phyloP scores from a whole-genome alignment of 2,329 filamentous ascomycete species.

The Orbilia oligospora region DNA sequence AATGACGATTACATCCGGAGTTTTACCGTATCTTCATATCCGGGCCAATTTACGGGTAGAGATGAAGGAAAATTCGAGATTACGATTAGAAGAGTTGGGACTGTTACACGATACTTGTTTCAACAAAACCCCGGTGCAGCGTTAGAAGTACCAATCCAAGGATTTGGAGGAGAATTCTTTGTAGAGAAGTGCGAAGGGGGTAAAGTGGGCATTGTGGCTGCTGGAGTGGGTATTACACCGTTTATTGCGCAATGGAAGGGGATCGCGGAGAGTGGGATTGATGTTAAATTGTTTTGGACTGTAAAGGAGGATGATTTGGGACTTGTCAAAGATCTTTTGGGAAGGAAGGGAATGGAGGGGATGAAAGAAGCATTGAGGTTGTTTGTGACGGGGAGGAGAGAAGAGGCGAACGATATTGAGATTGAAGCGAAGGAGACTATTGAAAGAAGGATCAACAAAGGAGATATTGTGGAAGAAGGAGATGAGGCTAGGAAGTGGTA shows the following conservation, averaged over 20 bases:
- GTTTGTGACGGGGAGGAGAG: slow-evolving; percentile 74
- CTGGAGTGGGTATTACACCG: slow-evolving; percentile 87
- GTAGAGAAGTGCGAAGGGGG: slow-evolving; percentile 66
- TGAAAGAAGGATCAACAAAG: slow-evolving; percentile 69
- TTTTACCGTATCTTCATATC: slow-evolving; percentile 81
- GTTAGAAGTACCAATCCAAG: slow-evolving; percentile 78
- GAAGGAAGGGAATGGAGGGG: slow-evolving; percentile 68
- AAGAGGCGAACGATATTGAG: slow-evolving; percentile 22
- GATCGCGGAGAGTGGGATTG: slow-evolving; percentile 67
- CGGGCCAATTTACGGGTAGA: slow-evolving; percentile 66
- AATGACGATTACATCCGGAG: slow-evolving; percentile 89
- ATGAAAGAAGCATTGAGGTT: slow-evolving; percentile 73
- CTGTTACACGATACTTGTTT: slow-evolving; percentile 78
- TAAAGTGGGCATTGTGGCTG: slow-evolving; percentile 77
- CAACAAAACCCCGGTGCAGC: slow-evolving; percentile 70
- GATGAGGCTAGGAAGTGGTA: slow-evolving; percentile 71
- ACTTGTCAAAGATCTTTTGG: slow-evolving; percentile 75
- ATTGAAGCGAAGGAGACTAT: slow-evolving; percentile 27
- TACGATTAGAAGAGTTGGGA: slow-evolving; percentile 78
- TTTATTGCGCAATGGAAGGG: slow-evolving; percentile 78
- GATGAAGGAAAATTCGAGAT: slow-evolving; percentile 75
- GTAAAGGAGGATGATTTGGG: slow-evolving; percentile 75
- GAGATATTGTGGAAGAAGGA: slow-evolving; percentile 68
- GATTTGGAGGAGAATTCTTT: slow-evolving; percentile 78
- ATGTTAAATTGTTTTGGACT: slow-evolving; percentile 78